These are phyloP conservation scores for Suillus cothurnatus DNA, from an alignment of 768 basidiomycete genomes.

Conservation along the genomic window DNA sequence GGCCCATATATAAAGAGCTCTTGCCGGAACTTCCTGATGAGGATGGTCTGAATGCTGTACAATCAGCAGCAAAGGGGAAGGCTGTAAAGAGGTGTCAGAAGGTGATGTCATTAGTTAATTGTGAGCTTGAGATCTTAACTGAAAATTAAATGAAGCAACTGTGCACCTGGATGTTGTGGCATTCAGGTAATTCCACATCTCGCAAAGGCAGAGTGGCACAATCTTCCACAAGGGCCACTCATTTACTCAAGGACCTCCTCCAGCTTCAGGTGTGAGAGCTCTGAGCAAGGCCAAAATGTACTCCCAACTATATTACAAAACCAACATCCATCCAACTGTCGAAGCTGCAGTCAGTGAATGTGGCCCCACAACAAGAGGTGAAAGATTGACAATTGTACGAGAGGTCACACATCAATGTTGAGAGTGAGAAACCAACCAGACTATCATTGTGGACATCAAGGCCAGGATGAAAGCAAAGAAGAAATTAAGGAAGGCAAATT, in stretches of 20 bases:
- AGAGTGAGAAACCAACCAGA: neutral
- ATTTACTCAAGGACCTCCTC: neutral
- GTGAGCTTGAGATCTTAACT: neutral
- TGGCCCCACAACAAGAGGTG: neutral
- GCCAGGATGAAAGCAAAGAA: neutral
- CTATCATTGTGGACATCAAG: neutral
- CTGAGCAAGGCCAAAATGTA: neutral
- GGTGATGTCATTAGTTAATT: neutral
- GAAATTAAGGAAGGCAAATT: neutral
- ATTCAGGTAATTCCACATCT: neutral
- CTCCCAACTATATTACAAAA: neutral
- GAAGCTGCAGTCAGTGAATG: neutral
- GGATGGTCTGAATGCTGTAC: neutral
- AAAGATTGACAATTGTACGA: neutral
- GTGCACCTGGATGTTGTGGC: neutral
- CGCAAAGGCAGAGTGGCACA: neutral
- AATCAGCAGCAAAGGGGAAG: neutral
- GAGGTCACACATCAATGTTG: neutral
- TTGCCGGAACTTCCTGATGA: neutral
- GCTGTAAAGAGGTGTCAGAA: neutral
- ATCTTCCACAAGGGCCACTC: neutral
- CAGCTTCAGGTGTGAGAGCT: neutral
- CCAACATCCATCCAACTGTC: neutral
- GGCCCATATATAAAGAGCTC: neutral
- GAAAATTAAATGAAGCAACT: neutral